A percentile compares a stretch with the other conserved stretches of the same genome.
These are phyloP conservation scores for Blastomyces silverae DNA, from an alignment of 2,329 filamentous ascomycete species.

Conservation along the genomic window DNA sequence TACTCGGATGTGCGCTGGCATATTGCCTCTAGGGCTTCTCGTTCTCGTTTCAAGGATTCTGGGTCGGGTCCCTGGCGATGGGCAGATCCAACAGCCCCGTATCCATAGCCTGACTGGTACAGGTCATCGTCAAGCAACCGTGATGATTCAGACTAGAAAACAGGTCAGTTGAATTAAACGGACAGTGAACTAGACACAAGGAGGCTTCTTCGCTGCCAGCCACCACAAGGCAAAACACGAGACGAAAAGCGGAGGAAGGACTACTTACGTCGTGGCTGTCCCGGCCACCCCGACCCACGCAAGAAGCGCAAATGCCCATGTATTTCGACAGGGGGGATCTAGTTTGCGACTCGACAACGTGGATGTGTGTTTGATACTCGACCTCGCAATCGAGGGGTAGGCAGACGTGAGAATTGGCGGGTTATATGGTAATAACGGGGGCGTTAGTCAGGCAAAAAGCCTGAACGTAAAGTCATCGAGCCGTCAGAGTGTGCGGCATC, in stretches of 20 bases:
- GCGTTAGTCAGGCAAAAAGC: conserved; percentile 16
- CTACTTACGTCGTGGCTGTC: conserved; percentile 35
- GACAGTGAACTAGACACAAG: conserved; percentile 10
- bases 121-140: conserved; percentile 42
- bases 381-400: not conserved
- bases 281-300: conserved; percentile 36
- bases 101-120: conserved; percentile 41
- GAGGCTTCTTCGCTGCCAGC: not conserved
- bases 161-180: conserved; percentile 20
- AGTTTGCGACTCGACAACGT: conserved; percentile 6
- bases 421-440: not conserved
- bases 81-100: conserved; percentile 36
- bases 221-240: not conserved
- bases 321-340: conserved; percentile 19
- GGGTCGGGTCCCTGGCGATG: conserved; percentile 37
- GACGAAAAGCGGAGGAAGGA: not conserved
- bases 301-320: conserved; percentile 44
- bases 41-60: conserved; percentile 39
- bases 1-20: conserved; percentile 45
- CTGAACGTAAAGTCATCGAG: conserved; percentile 19
- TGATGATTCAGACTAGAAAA: conserved; percentile 37
- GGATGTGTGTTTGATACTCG: not conserved
- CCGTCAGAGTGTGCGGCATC: conserved; percentile 9
- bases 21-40: conserved; percentile 43
- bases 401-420: not conserved